Evolutionary conservation across 257 asterid genomes (phyloP), one percentile per base, ranked within the genome.

Genomic region (Solanum stenotomum): DNA sequence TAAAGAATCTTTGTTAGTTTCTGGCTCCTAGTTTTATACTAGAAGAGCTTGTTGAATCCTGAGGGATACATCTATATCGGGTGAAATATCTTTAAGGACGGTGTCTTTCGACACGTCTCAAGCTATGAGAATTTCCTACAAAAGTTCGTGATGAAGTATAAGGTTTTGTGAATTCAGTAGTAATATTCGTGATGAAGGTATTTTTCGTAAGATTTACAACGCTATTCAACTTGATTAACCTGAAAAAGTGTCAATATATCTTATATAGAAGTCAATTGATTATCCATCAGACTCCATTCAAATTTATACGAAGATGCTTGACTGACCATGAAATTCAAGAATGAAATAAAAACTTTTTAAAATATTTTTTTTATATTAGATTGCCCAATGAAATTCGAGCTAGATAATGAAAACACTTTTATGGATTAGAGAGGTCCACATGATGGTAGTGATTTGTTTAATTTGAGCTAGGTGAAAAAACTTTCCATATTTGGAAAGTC

Each of bases 381-480:
- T 59, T 22, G 25, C 23, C 14, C 35, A 77, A 77, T 42, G 63
- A 78, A 9, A 67, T 25, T 8, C 35, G 23, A 38, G 63, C 6
- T 78, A 78, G 84, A 12, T 27, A 29, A 27, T 27, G 29, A 81
- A 46, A 18, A 0, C 29, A 87, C 91, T 89, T 91, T 85, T 79
- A 90, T 90, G 95, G 94, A 87, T 88, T 86, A 76, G 83, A 89
- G 94, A 86, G 87, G 91, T 89, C 94, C 93, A 90, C 94, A 89
- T 90, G 90, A 46, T 44, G 33, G 70, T 79, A 61, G 15, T 77
- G 40, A 85, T 67, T 88, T 74, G 35, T 87, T 88, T 87, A 89
- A 16, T 88, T 20, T 52, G 82, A 85, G 82, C 79, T 82, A 63
- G 88, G 34, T 37, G 78, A 12, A 49, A 23, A 20, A 89, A 89